Conservation (phyloP, 805 yeast species). For the Candida alai region DNA sequence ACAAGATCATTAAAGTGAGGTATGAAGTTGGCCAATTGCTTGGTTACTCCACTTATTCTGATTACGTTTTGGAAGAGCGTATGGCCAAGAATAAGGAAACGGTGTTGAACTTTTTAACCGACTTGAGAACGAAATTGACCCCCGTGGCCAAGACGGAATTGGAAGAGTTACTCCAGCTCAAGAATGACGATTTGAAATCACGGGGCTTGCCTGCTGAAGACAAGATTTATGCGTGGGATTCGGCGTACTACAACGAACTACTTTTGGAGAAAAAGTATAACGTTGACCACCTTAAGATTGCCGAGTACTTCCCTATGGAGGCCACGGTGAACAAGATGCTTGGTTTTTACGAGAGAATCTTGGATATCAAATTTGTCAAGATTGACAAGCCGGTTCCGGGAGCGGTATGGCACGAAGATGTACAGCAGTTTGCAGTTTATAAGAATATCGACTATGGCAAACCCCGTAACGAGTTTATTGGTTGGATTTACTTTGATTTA, state of each 20-base stretch:
- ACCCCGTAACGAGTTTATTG: conserved; percentile 54
- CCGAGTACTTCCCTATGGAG: conserved; percentile 76
- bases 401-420: conserved; percentile 76
- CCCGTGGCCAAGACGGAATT: conserved; percentile 60
- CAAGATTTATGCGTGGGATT: conserved; percentile 65
- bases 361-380: conserved; percentile 64
- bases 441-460: conserved; percentile 42
- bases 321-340: conserved; percentile 68
- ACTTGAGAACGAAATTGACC: conserved; percentile 53
- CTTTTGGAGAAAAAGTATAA: conserved; percentile 64
- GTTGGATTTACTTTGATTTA: conserved; percentile 75
- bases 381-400: conserved; percentile 35
- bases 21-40: conserved; percentile 56
- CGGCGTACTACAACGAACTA: conserved; percentile 59
- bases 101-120: conserved; percentile 60
- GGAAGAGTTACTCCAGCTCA: conserved; percentile 45
- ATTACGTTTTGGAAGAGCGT: conserved; percentile 67
- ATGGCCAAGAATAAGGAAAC: conserved; percentile 70
- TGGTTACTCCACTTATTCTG: conserved; percentile 68
- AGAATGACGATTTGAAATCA: conserved; percentile 46
- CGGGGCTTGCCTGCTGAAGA: conserved; percentile 41
- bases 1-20: conserved; percentile 59
- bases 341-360: conserved; percentile 62
- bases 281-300: conserved; percentile 66
- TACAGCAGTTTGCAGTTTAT: conserved; percentile 70